Base-by-base conservation (phyloP, 2,329 filamentous ascomycete genomes). In the Triangularia verruculosa region DNA sequence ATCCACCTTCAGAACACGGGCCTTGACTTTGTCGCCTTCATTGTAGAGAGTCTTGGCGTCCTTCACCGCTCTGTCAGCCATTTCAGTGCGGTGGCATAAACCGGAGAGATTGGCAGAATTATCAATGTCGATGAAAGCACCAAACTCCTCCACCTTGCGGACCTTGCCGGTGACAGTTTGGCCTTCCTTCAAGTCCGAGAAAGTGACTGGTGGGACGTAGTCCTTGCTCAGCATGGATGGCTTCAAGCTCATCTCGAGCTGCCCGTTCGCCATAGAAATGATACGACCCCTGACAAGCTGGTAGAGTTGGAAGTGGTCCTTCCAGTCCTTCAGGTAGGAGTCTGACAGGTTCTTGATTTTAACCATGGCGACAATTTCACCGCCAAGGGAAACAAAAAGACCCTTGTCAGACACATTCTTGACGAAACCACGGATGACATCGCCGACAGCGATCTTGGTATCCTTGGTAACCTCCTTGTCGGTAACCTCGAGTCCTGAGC, bases 251-350 rank as follows among this genome's bases (percentile, higher is more conserved):
- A 99, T 83, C 74, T 96, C 92, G 27, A 96, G 79, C 70, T 93
- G 91, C 63, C 88, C 86, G 25, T 86, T 81, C 39, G 83, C 81
- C 5, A 93, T 85, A 2, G 87, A 81, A 55, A 90, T 86, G 64
- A 99, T 83, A 68, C 94, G 92, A 59, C 93, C 95, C 76, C 90
- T 92, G 61, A 99, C 92, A 5, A 99, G 83, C 76, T 98, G 93
- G 71, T 96, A 92, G 56, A 94, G 80, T 71, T 95, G 88, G 78
- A 94, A 97, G 53, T 89, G 82, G 34, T 91, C 86, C 78, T 97
- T 96, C 95, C 95, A 99, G 66, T 98, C 92, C 77, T 98, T 98
- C 71, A 99, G 79, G 75, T 89, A 99, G 7, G 86, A 85, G 74
- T 99, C 95, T 0, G 93, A 97, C 13, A 99, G 83, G 74, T 98